These are phyloP conservation scores for Xylariomycetidae sp. DNA, from an alignment of 2,329 filamentous ascomycete genomes.

Conservation along the genomic window DNA sequence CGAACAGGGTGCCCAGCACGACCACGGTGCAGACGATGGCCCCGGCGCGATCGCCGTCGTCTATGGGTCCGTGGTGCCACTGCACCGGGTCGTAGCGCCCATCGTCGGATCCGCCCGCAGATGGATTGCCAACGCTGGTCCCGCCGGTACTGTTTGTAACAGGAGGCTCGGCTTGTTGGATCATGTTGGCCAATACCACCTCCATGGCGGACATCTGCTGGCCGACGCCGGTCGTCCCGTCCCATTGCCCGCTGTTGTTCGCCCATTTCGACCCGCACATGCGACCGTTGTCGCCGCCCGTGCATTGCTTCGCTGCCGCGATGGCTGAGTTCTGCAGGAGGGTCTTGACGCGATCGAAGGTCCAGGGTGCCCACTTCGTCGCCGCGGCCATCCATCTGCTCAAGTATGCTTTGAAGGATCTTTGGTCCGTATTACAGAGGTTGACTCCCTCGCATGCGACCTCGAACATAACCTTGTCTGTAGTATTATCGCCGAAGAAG, in stretches of 20 bases:
- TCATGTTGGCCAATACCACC: constrained; percentile 58
- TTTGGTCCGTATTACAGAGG: constrained; percentile 58
- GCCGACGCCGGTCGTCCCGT: constrained; percentile 58
- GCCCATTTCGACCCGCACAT: constrained; percentile 61
- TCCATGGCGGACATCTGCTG: constrained; percentile 69
- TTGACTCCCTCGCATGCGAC: constrained; percentile 59
- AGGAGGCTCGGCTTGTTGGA: constrained; percentile 36
- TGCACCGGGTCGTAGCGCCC: constrained; percentile 29
- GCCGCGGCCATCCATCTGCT: constrained; percentile 58
- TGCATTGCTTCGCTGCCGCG: constrained; percentile 54
- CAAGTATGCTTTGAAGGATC: constrained; percentile 61
- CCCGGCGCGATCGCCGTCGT: constrained; percentile 61
- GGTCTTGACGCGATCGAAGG: constrained; percentile 46
- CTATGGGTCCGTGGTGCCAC: constrained; percentile 34
- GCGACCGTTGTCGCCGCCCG: constrained; percentile 49
- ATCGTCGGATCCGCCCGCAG: constrained; percentile 42
- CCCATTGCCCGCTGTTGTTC: constrained; percentile 44
- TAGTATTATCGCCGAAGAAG: constrained; percentile 41
- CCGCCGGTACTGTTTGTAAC: constrained; percentile 42
- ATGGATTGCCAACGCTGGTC: constrained; percentile 43
- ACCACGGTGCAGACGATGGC: constrained; percentile 61
- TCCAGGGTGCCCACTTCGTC: constrained; percentile 60
- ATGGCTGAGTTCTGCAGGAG: constrained; percentile 51
- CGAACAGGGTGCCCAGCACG: constrained; percentile 49
- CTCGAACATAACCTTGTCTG: constrained; percentile 53